Percentiles rank a stretch among this genome's conserved stretches.
Evolutionary conservation across 768 basidiomycete species (phyloP).

Genomic region (Pleurotus pulmonarius): DNA sequence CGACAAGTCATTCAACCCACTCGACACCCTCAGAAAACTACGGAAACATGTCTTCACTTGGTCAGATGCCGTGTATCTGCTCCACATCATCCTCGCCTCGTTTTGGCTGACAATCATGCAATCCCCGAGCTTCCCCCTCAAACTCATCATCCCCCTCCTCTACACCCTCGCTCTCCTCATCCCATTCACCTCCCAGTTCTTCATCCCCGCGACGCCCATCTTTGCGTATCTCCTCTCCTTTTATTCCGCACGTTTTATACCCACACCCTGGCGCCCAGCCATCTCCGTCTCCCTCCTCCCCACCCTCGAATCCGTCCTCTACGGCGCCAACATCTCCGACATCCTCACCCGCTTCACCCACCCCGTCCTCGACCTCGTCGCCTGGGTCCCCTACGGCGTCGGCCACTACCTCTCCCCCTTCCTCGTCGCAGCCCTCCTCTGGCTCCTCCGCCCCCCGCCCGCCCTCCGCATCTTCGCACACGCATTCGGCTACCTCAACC

Average conservation of each 20-base stretch:
- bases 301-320: slow-evolving; percentile 90
- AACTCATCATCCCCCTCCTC: slow-evolving; percentile 72
- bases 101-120: slow-evolving; percentile 78
- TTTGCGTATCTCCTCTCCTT: slow-evolving; percentile 84
- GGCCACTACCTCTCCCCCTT: slow-evolving; percentile 86
- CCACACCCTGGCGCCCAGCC: slow-evolving; percentile 65
- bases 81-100: slow-evolving; percentile 56
- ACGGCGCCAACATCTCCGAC: slow-evolving; percentile 97
- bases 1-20: slow-evolving; percentile 72
- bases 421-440: slow-evolving; percentile 78
- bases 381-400: slow-evolving; percentile 97
- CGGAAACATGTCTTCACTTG: slow-evolving; percentile 51
- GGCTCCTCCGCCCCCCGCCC: slow-evolving; percentile 84
- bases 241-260: slow-evolving; percentile 86
- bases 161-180: slow-evolving; percentile 69
- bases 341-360: slow-evolving; percentile 94
- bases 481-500: slow-evolving; percentile 91
- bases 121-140: slow-evolving; percentile 63
- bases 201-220: slow-evolving; percentile 83
- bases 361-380: slow-evolving; percentile 85
- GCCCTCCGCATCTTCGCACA: slow-evolving; percentile 81
- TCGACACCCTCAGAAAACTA: slow-evolving; percentile 58
- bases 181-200: slow-evolving; percentile 87
- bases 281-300: slow-evolving; percentile 93
- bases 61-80: slow-evolving; percentile 58